These are phyloP conservation scores for Astraeus odoratus DNA, from an alignment of 768 basidiomycete genomes.

Conservation along the genomic window DNA sequence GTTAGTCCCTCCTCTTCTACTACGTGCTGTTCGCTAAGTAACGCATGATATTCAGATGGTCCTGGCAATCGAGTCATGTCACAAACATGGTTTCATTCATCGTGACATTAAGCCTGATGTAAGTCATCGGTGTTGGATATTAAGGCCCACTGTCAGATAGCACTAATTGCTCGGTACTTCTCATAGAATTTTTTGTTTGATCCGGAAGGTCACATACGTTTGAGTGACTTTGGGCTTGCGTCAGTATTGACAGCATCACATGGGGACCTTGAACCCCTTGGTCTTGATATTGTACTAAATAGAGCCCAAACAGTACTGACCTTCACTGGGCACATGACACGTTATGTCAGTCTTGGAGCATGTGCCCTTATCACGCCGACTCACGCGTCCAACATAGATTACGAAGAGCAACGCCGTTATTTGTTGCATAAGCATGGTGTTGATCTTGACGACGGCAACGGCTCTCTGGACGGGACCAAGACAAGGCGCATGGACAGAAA, in stretches of 20 bases:
- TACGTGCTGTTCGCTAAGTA: conserved; percentile 15
- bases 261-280: conserved; percentile 17
- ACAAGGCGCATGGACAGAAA: conserved; percentile 75
- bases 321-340: conserved; percentile 98
- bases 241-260: conserved; percentile 40
- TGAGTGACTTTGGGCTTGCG: conserved; percentile 95
- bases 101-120: conserved; percentile 96
- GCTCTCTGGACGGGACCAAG: conserved; percentile 58
- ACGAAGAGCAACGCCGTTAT: conserved; percentile 87
- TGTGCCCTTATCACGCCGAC: conserved; percentile 4
- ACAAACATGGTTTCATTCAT: conserved; percentile 94
- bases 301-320: conserved; percentile 55
- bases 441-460: conserved; percentile 78
- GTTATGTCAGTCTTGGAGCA: conserved; percentile 46
- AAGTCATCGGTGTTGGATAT: conserved; percentile 27
- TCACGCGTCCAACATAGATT: conserved; percentile 48
- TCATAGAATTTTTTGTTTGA: conserved; percentile 91
- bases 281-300: conserved; percentile 13
- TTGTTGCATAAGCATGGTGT: conserved; percentile 90
- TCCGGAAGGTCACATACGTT: conserved; percentile 86
- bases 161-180: conserved; percentile 16
- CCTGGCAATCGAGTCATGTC: conserved; percentile 87
- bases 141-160: conserved; percentile 23
- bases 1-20: conserved; percentile 35
- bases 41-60: conserved; percentile 64